These are phyloP conservation scores for Cutaneotrichosporon cavernicola DNA, from an alignment of 1,284 basidiomycete species.

Conservation along the genomic window DNA sequence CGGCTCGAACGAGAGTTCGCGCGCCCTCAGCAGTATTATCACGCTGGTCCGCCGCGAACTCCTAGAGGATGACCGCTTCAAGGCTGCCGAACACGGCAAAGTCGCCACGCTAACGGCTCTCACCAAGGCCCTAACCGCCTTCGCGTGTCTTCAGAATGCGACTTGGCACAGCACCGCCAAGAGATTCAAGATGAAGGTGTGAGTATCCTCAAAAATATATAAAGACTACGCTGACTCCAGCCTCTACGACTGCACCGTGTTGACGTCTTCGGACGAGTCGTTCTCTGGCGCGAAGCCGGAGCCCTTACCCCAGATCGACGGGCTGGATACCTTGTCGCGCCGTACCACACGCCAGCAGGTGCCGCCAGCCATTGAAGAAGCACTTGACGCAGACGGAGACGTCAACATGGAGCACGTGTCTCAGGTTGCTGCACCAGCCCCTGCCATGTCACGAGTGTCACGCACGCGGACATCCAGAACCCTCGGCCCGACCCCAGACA, in stretches of 20 bases:
- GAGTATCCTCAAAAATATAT: slow-evolving; percentile 20
- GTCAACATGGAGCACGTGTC: slow-evolving; percentile 15
- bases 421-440: neutral
- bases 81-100: slow-evolving; percentile 41
- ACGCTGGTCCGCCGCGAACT: slow-evolving; percentile 55
- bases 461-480: slow-evolving; percentile 1
- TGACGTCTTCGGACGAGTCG: slow-evolving; percentile 45
- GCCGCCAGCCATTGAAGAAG: neutral
- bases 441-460: neutral
- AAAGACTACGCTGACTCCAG: slow-evolving; percentile 23
- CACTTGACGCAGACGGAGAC: slow-evolving; percentile 18
- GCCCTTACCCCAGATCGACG: slow-evolving; percentile 11
- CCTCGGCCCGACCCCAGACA: slow-evolving; percentile 5
- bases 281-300: slow-evolving; percentile 13
- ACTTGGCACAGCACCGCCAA: slow-evolving; percentile 53
- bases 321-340: neutral
- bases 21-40: slow-evolving; percentile 57
- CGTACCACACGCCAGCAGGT: neutral
- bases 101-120: slow-evolving; percentile 50
- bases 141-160: slow-evolving; percentile 57
- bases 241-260: slow-evolving; percentile 56
- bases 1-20: slow-evolving; percentile 57
- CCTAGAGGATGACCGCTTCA: slow-evolving; percentile 48
- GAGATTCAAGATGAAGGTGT: slow-evolving; percentile 53
- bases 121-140: slow-evolving; percentile 58